Percentiles rank a stretch among this genome's conserved stretches.
phyloP scores from a whole-genome alignment of 2,329 filamentous ascomycete species.

The Fusarium tuaranense region DNA sequence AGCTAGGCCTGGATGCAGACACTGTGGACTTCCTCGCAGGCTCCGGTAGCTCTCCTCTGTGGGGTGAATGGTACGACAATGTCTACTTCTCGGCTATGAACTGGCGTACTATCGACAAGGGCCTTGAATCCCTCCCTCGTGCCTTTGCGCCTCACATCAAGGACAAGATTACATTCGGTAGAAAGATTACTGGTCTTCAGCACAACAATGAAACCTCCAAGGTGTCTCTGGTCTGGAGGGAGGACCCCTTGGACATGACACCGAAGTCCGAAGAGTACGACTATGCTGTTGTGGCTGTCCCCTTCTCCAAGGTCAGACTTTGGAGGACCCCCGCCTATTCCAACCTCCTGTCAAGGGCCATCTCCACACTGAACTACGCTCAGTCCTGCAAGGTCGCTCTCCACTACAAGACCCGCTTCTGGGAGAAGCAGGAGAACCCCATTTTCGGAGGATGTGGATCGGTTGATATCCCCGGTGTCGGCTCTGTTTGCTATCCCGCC shows the following conservation, averaged over 20 bases:
- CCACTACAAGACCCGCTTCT: slow-evolving; percentile 71
- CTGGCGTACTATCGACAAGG: slow-evolving; percentile 69
- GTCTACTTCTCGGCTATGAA: slow-evolving; percentile 70
- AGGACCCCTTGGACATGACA: slow-evolving; percentile 45
- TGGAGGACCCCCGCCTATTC: slow-evolving; percentile 64
- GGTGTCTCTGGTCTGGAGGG: slow-evolving; percentile 70
- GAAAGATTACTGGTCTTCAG: slow-evolving; percentile 66
- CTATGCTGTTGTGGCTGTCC: slow-evolving; percentile 72
- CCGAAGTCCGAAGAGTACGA: slow-evolving; percentile 67
- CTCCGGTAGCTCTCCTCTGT: slow-evolving; percentile 52
- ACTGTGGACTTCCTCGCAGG: slow-evolving; percentile 40
- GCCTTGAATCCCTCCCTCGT: slow-evolving; percentile 51
- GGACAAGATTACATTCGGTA: slow-evolving; percentile 63
- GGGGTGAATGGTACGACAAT: slow-evolving; percentile 60
- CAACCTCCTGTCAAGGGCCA: slow-evolving; percentile 57
- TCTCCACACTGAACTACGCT: slow-evolving; percentile 58
- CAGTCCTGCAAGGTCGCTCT: slow-evolving; percentile 49
- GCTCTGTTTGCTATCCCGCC: slow-evolving; percentile 35
- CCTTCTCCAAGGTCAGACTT: slow-evolving; percentile 72
- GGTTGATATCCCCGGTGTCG: slow-evolving; percentile 20
- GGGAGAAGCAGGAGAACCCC: slow-evolving; percentile 62
- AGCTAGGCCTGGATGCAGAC: slow-evolving; percentile 59
- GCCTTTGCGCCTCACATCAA: slow-evolving; percentile 73
- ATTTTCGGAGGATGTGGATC: slow-evolving; percentile 73
- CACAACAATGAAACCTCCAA: slow-evolving; percentile 60